phyloP scores from a whole-genome alignment of 805 yeast genomes.

The Saccharomycopsis sp. region DNA sequence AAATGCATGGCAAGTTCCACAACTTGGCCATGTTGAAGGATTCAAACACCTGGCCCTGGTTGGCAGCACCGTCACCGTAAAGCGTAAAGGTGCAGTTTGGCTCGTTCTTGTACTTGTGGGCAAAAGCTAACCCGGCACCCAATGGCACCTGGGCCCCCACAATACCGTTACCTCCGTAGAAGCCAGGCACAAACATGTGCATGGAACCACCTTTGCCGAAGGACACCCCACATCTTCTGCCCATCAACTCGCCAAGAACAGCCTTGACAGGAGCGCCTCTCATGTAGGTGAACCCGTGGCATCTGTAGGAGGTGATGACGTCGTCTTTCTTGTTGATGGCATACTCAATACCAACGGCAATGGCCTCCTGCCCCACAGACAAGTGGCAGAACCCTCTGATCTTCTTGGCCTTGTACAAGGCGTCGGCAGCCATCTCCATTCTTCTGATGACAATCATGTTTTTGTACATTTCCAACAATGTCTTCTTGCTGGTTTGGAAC shows the following conservation, averaged over 20 bases:
- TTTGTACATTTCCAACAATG: conserved; percentile 87
- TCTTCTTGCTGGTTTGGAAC: conserved; percentile 74
- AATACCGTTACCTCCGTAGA: conserved; percentile 99
- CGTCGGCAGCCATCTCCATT: conserved; percentile 99
- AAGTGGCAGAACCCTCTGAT: conserved; percentile 98
- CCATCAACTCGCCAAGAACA: conserved; percentile 94
- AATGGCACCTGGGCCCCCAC: conserved; percentile 99
- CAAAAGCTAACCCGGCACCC: conserved; percentile 97
- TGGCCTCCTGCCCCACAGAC: conserved; percentile 97
- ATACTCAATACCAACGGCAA: conserved; percentile 96
- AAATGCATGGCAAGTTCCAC: conserved; percentile 92
- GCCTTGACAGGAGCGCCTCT: conserved; percentile 89
- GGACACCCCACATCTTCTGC: conserved; percentile 90
- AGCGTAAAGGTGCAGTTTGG: conserved; percentile 76
- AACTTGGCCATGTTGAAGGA: conserved; percentile 98
- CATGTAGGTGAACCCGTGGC: conserved; percentile 97
- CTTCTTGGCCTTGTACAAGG: conserved; percentile 95
- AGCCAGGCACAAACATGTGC: conserved; percentile 95
- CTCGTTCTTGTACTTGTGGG: conserved; percentile 88
- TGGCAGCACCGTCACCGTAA: conserved; percentile 99
- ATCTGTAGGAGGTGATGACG: conserved; percentile 94
- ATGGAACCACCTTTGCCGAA: conserved; percentile 99
- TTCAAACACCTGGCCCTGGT: conserved; percentile 99
- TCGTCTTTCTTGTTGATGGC: conserved; percentile 84
- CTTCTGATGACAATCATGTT: conserved; percentile 92